Evolutionary conservation across 257 asterid genomes (phyloP).

Genomic region (Fraxinus quadrangulata): DNA sequence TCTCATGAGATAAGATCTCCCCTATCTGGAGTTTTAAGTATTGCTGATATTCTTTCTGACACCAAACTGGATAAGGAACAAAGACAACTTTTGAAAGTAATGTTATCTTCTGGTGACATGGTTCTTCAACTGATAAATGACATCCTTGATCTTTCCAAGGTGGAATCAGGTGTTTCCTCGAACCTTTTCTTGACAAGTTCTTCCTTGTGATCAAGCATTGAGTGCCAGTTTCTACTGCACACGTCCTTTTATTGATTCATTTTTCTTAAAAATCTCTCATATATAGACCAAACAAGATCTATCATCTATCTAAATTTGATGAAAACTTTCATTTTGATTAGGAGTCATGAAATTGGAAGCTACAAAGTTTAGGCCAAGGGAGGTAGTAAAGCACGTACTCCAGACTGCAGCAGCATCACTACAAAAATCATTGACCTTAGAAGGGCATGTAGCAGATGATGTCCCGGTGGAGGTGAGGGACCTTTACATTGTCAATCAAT

Average conservation of each 20-base stretch:
- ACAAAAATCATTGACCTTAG: constrained; percentile 71
- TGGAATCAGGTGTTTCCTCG: constrained; percentile 43
- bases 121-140: constrained; percentile 80
- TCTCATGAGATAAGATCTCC: constrained; percentile 97
- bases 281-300: not conserved
- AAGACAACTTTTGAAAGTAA: constrained; percentile 51
- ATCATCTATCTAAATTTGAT: constrained; percentile 4
- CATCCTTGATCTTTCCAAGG: constrained; percentile 93
- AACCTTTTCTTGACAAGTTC: not conserved
- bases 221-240: not conserved
- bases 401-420: constrained; percentile 92
- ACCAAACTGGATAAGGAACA: constrained; percentile 82
- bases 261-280: not conserved
- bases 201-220: not conserved
- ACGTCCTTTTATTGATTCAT: not conserved
- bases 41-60: constrained; percentile 83
- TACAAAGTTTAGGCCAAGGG: constrained; percentile 87
- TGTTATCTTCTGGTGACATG: constrained; percentile 57
- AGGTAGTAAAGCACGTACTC: constrained; percentile 87
- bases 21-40: constrained; percentile 87
- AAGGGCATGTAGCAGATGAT: constrained; percentile 84
- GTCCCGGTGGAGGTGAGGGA: constrained; percentile 79
- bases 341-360: constrained; percentile 96
- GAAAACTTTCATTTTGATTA: constrained; percentile 20
- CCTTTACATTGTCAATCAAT: not conserved